Evolutionary conservation across 2,329 filamentous ascomycete genomes (phyloP).

Genomic region (Calonectria hongkongensis): DNA sequence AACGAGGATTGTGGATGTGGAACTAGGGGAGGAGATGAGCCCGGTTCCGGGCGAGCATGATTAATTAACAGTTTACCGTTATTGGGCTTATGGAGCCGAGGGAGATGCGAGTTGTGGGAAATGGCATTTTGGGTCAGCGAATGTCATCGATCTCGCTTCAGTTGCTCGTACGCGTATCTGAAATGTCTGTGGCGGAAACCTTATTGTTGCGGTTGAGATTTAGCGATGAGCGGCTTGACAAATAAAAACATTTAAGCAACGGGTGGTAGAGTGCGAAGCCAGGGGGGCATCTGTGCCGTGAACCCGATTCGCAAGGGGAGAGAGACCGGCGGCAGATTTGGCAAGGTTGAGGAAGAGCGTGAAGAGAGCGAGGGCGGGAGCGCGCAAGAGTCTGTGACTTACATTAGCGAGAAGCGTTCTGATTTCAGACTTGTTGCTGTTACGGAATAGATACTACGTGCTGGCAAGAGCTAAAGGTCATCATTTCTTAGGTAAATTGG

Average conservation of each 20-base stretch:
- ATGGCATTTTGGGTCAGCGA: not conserved
- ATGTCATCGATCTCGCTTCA: conserved; percentile 19
- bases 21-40: conserved; percentile 15
- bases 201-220: not conserved
- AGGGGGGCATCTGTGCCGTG: not conserved
- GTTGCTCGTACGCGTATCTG: conserved; percentile 6
- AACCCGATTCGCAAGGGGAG: conserved; percentile 3
- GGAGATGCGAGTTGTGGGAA: conserved; percentile 15
- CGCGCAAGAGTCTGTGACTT: conserved; percentile 5
- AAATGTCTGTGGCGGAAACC: conserved; percentile 1
- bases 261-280: not conserved
- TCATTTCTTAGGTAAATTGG: not conserved
- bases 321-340: not conserved
- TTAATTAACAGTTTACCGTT: not conserved
- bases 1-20: not conserved
- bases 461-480: conserved; percentile 1
- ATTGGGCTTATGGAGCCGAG: not conserved
- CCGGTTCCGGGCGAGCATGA: conserved; percentile 20
- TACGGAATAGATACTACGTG: conserved; percentile 28
- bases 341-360: not conserved
- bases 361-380: not conserved
- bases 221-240: not conserved
- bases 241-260: not conserved
- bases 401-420: conserved; percentile 1
- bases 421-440: not conserved